Evolutionary conservation across 495 filamentous ascomycete species (phyloP).

Genomic region (Penicillium verhagenii): DNA sequence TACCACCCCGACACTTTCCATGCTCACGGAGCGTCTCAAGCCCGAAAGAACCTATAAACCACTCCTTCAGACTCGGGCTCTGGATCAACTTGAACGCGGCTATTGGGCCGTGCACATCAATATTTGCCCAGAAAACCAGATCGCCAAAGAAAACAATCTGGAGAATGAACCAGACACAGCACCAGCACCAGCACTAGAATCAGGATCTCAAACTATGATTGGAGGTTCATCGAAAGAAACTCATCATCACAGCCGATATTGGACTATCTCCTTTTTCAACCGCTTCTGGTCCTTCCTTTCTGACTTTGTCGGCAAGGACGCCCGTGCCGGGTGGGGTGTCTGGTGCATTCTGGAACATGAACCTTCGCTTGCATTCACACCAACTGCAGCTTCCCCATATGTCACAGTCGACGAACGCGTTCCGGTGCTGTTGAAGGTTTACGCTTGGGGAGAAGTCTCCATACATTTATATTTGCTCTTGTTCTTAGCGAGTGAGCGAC

Average conservation of each 20-base stretch:
- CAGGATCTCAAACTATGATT: not conserved
- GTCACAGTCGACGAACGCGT: not conserved
- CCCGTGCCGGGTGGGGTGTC: constrained; percentile 67
- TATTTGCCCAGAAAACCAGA: constrained; percentile 4
- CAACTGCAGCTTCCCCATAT: not conserved
- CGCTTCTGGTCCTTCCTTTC: constrained; percentile 62
- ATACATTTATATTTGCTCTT: constrained; percentile 64
- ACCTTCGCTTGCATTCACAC: not conserved
- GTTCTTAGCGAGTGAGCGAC: constrained; percentile 60
- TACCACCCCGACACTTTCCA: constrained; percentile 55
- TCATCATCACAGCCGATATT: constrained; percentile 4
- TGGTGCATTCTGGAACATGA: constrained; percentile 45
- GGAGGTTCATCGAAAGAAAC: not conserved
- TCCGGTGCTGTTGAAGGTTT: constrained; percentile 49
- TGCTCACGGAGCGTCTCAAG: constrained; percentile 52
- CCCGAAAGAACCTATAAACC: constrained; percentile 53
- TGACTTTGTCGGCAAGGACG: constrained; percentile 54
- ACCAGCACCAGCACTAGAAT: not conserved
- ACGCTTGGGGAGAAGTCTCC: constrained; percentile 64
- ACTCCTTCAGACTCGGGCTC: constrained; percentile 42
- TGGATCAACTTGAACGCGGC: constrained; percentile 61
- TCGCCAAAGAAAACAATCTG: not conserved
- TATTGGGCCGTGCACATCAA: constrained; percentile 61
- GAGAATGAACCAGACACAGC: not conserved
- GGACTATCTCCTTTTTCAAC: constrained; percentile 29